These are phyloP conservation scores for Picea abies DNA, from an alignment of 83 land plant genomes.

Conservation along the genomic window DNA sequence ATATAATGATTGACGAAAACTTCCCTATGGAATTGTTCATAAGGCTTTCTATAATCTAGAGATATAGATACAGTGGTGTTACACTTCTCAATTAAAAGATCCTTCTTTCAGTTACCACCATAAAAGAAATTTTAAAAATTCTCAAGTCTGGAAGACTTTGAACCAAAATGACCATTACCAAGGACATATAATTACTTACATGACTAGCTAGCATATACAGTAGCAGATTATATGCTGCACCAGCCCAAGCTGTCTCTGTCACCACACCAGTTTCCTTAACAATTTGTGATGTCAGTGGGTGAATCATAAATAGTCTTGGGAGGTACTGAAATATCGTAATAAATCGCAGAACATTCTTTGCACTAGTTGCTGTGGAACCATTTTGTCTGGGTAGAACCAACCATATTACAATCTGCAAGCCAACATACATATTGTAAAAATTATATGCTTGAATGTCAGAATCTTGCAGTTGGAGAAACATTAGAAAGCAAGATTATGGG, in stretches of 20 bases:
- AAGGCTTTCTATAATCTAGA: no score
- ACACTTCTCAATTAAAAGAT: no score
- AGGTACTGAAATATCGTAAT: slow-evolving; percentile 82
- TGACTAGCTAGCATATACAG: slow-evolving; percentile 93
- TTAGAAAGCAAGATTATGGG: not conserved
- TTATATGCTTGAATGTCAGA: not conserved
- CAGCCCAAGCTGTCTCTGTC: slow-evolving; percentile 89
- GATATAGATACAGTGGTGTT: no score
- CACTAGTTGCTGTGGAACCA: slow-evolving; percentile 26
- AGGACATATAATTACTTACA: slow-evolving; percentile 37
- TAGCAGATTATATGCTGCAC: slow-evolving; percentile 87
- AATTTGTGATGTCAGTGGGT: slow-evolving; percentile 64
- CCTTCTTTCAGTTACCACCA: no score
- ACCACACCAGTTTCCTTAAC: slow-evolving; percentile 73
- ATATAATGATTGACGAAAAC: no score
- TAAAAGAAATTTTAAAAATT: no score
- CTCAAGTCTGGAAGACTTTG: no score
- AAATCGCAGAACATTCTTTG: slow-evolving; percentile 65
- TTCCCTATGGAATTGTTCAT: no score
- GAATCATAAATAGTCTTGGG: slow-evolving; percentile 74
- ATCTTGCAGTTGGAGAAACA: not conserved
- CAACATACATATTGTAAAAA: not conserved
- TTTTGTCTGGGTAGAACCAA: slow-evolving; percentile 51
- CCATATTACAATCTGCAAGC: slow-evolving; percentile 76
- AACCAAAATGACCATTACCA: no score